phyloP scores from a whole-genome alignment of 805 yeast species.

The Kregervanrija delftensis region DNA sequence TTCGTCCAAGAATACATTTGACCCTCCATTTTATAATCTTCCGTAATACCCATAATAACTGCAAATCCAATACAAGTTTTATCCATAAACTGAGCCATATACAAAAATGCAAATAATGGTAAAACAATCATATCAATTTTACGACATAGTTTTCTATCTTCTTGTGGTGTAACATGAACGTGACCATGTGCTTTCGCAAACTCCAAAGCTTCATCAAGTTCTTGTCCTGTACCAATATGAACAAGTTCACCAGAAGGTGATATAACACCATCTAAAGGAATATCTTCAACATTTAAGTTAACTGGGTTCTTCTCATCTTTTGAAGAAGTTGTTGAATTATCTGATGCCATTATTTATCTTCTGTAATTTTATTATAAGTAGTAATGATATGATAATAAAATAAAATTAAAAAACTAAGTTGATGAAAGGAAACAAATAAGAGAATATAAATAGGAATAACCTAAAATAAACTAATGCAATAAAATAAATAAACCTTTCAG shows the following conservation, averaged over 20 bases:
- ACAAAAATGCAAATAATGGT: slow-evolving; percentile 30
- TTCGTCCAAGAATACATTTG: slow-evolving; percentile 27
- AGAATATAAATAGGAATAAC: too few relatives aligned
- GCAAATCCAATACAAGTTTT: slow-evolving; percentile 33
- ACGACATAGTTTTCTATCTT: slow-evolving; percentile 3
- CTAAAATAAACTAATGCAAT: too few relatives aligned
- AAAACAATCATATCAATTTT: slow-evolving; percentile 33
- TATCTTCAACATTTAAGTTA: not conserved
- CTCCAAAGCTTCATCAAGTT: slow-evolving; percentile 5
- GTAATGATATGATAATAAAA: too few relatives aligned
- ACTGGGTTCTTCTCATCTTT: not conserved
- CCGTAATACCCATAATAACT: slow-evolving; percentile 19
- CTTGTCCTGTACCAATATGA: slow-evolving; percentile 10
- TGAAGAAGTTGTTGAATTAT: not conserved
- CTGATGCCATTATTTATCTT: not conserved
- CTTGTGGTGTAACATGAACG: not conserved
- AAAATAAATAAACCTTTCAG: too few relatives aligned
- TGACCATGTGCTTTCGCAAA: not conserved
- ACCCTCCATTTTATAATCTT: slow-evolving; percentile 22
- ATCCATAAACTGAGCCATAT: slow-evolving; percentile 36
- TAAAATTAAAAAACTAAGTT: too few relatives aligned
- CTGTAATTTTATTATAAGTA: not conserved
- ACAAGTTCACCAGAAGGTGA: slow-evolving; percentile 10
- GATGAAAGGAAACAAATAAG: too few relatives aligned
- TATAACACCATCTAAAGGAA: slow-evolving; percentile 6